A percentile compares a stretch with the other conserved stretches of the same genome.
phyloP scores from a whole-genome alignment of 805 yeast genomes.

The Candida mattraensis region DNA sequence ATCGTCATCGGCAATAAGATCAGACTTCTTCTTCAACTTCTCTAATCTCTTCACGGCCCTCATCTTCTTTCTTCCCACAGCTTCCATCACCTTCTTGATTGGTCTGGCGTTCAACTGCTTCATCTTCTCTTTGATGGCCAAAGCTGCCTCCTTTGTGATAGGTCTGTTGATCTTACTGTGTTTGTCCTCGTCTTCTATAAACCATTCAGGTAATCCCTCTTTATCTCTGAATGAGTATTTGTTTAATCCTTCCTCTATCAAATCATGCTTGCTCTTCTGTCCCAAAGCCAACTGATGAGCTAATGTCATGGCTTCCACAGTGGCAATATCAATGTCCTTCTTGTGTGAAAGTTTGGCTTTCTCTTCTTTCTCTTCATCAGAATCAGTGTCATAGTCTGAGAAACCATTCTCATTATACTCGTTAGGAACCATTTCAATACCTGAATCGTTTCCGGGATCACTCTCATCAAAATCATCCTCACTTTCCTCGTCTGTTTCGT shows the following conservation, averaged over 20 bases:
- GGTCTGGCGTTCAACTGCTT: conserved; percentile 93
- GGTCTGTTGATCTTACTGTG: conserved; percentile 89
- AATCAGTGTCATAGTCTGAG: conserved; percentile 45
- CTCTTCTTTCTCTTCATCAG: conserved; percentile 51
- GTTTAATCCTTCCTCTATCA: conserved; percentile 91
- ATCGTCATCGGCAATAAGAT: conserved; percentile 81
- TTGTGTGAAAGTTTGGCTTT: conserved; percentile 48
- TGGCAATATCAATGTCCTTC: conserved; percentile 76
- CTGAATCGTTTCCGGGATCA: conserved; percentile 23
- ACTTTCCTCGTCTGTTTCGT: conserved; percentile 6
- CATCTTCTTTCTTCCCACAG: conserved; percentile 93
- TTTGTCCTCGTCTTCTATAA: conserved; percentile 83
- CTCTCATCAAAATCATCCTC: conserved; percentile 19
- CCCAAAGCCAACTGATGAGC: conserved; percentile 96
- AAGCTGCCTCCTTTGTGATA: conserved; percentile 89
- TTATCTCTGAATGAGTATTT: conserved; percentile 88
- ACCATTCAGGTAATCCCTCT: conserved; percentile 96
- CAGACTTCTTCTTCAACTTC: conserved; percentile 89
- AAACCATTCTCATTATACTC: conserved; percentile 39
- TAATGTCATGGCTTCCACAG: conserved; percentile 95
- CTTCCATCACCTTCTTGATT: conserved; percentile 97
- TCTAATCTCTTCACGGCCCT: conserved; percentile 86
- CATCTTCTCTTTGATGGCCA: conserved; percentile 72
- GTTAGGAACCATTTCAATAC: conserved; percentile 48
- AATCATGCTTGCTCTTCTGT: conserved; percentile 77